Base-by-base conservation (phyloP, 1,139 yeast species). In the Saccharomyces uvarum region DNA sequence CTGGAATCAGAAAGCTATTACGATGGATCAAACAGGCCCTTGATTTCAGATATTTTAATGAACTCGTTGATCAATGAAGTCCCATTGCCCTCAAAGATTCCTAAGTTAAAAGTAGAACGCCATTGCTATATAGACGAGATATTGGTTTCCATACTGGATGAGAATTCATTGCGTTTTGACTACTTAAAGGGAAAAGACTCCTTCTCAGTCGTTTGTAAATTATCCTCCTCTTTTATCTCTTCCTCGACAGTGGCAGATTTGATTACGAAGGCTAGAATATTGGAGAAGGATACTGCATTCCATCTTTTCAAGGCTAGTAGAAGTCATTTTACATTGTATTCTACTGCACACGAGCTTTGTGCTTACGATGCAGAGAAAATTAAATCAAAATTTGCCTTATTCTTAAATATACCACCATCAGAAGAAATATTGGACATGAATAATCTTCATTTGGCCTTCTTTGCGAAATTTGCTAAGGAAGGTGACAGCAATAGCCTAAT, bases 31-130 rank as follows among this genome's bases (percentile, higher is more conserved):
- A 81, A 80, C 57, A 75, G 74, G 49, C 84, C 95, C 1, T 78
- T 86, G 1, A 76, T 87, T 13, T 79, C 96, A 1, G 97, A 90
- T 70, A 77, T 88, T 53, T 73, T 91, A 58, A 88, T 90, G 95
- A 95, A 91, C 66, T 88, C 97, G 0, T 75, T 91, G 67, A 81
- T 88, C 47, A 91, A 91, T 67, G 95, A 88, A 63, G 86, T 85
- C 48, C 95, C 96, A 0, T 75, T 91, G 48, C 72, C 73, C 8
- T 81, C 84, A 1, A 77, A 77, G 50, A 73, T 90, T 29, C 97
- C 97, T 0, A 74, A 76, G 31, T 76, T 91, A 76, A 75, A 73
- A 56, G 96, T 90, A 1, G 75, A 75, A 13, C 78, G 81, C 5
- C 89, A 95, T 88, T 79, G 84, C 44, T 76, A 76, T 16, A 81